These are phyloP conservation scores for Trichosanthes cucumerina DNA, from an alignment of 306 rosid species.

Conservation along the genomic window DNA sequence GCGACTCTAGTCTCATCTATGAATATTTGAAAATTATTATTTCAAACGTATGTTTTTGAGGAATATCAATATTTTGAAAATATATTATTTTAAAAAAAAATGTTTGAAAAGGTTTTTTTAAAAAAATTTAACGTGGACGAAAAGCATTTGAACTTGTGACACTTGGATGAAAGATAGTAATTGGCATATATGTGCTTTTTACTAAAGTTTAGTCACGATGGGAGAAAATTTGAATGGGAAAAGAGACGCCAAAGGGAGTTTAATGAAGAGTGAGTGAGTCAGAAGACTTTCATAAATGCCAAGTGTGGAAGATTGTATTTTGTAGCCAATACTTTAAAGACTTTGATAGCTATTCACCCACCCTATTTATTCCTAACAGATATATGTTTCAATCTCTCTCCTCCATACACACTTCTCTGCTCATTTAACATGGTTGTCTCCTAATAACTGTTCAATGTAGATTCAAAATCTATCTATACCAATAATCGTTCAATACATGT, in stretches of 20 bases:
- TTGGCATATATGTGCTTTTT: neutral
- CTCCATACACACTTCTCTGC: neutral
- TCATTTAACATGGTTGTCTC: neutral
- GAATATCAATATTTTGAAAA: no score
- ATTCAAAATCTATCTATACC: neutral
- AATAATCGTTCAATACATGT: neutral
- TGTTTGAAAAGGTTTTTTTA: no score
- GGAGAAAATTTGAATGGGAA: neutral
- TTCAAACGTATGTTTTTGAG: neutral
- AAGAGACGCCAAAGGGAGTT: neutral
- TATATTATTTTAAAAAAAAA: no score
- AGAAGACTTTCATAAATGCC: constrained; percentile 1
- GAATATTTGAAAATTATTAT: no score
- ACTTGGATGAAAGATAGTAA: no score
- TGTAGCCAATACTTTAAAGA: neutral
- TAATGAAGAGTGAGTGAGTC: neutral
- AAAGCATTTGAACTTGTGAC: no score
- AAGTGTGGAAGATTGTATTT: neutral
- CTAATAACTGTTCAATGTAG: neutral
- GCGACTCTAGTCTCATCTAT: no score
- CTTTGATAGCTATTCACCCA: neutral
- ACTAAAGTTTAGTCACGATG: neutral
- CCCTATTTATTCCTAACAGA: neutral
- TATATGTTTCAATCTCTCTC: neutral
- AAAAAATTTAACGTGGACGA: no score